phyloP scores from a whole-genome alignment of 192 early-diverging fungal genomes.

The Backusella liffmaniae region DNA sequence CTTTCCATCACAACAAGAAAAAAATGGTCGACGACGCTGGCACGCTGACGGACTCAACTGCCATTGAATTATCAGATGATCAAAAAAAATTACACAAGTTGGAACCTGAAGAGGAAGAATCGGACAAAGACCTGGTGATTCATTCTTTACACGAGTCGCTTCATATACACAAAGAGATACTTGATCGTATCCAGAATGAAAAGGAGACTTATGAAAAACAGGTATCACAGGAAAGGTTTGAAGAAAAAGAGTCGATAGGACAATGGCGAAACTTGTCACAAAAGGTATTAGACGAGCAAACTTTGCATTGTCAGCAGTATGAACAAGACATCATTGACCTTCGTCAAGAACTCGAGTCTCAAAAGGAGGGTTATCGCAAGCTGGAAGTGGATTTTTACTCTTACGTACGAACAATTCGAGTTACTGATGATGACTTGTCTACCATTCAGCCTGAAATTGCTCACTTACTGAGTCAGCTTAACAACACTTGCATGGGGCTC shows the following conservation, averaged over 20 bases:
- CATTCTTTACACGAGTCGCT: slow-evolving; percentile 22
- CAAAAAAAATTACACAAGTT: slow-evolving; percentile 2
- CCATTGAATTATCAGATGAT: neutral
- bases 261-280: neutral
- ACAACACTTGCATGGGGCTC: slow-evolving; percentile 28
- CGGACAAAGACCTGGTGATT: slow-evolving; percentile 27
- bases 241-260: neutral
- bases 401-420: slow-evolving; percentile 36
- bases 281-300: neutral
- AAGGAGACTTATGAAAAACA: slow-evolving; percentile 12
- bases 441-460: slow-evolving; percentile 44
- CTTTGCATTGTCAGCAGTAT: neutral
- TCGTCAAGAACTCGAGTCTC: slow-evolving; percentile 5
- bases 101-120: slow-evolving; percentile 9
- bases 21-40: neutral
- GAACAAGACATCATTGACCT: neutral
- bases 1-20: slow-evolving; percentile 2
- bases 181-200: slow-evolving; percentile 16
- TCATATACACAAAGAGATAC: slow-evolving; percentile 21
- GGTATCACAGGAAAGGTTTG: neutral
- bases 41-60: neutral
- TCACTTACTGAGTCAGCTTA: slow-evolving; percentile 28
- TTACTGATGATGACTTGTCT: slow-evolving; percentile 48
- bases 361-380: slow-evolving; percentile 18
- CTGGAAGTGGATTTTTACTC: slow-evolving; percentile 29